A percentile compares a stretch with the other conserved stretches of the same genome.
Evolutionary conservation across 768 basidiomycete genomes (phyloP).

Genomic region (Coprinellus micaceus): DNA sequence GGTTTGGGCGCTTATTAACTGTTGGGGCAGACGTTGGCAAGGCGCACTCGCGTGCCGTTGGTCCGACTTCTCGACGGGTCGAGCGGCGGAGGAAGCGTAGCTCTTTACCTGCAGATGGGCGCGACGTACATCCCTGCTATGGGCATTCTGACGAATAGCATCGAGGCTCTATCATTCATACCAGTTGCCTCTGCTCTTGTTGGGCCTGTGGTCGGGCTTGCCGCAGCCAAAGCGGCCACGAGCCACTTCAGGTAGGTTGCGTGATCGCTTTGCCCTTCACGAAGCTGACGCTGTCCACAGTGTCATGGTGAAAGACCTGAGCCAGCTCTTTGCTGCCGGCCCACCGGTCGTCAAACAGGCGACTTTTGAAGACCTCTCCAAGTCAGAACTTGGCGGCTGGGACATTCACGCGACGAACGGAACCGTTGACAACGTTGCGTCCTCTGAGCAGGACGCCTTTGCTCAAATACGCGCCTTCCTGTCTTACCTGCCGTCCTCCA

Average conservation of each 20-base stretch:
- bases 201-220: constrained; percentile 39
- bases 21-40: constrained; percentile 27
- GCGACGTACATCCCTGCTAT: constrained; percentile 37
- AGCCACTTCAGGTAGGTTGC: constrained; percentile 33
- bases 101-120: constrained; percentile 33
- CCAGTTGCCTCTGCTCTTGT: constrained; percentile 36
- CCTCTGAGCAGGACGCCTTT: constrained; percentile 35
- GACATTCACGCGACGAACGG: constrained; percentile 35
- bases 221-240: constrained; percentile 36
- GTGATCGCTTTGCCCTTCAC: not conserved
- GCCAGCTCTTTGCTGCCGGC: constrained; percentile 32
- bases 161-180: constrained; percentile 35
- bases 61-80: constrained; percentile 40
- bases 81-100: constrained; percentile 40
- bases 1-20: not conserved
- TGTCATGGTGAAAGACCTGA: constrained; percentile 40
- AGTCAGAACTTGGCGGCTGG: constrained; percentile 34
- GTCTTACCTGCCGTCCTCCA: constrained; percentile 39
- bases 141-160: constrained; percentile 32
- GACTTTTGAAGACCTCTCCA: constrained; percentile 33
- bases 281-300: constrained; percentile 13
- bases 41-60: constrained; percentile 33
- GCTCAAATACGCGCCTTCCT: constrained; percentile 32
- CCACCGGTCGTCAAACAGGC: constrained; percentile 36
- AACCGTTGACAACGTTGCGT: constrained; percentile 34